Percentiles rank a stretch among this genome's conserved stretches.
phyloP scores from a whole-genome alignment of 192 early-diverging fungal species.

The Lobosporangium transversale region DNA sequence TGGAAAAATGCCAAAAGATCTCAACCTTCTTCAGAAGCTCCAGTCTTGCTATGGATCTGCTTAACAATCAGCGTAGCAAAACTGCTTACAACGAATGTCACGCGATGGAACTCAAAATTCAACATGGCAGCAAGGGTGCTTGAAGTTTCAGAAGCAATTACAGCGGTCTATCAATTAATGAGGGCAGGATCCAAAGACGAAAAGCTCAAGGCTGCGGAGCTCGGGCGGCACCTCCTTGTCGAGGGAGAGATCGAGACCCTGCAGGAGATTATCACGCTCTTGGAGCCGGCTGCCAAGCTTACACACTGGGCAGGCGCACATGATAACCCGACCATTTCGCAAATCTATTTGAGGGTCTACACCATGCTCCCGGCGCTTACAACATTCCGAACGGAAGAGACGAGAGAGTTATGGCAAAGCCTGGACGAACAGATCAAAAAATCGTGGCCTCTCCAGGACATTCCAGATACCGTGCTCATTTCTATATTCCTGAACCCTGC shows the following conservation, averaged over 20 bases:
- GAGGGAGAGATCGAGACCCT: conserved; percentile 9
- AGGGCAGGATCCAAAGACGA: neutral
- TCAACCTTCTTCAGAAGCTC: conserved; percentile 20
- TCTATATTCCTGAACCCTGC: conserved; percentile 23
- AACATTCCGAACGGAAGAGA: neutral
- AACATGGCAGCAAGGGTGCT: conserved; percentile 15
- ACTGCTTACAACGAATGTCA: conserved; percentile 7
- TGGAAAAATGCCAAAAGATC: conserved; percentile 16
- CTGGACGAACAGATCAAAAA: conserved; percentile 9
- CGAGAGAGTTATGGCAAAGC: neutral
- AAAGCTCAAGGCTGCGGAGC: conserved; percentile 2
- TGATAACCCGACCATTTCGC: conserved; percentile 7
- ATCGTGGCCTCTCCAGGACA: conserved; percentile 13
- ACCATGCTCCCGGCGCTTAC: neutral
- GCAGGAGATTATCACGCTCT: conserved; percentile 11
- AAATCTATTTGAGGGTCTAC: conserved; percentile 13
- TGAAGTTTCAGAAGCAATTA: neutral
- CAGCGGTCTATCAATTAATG: conserved; percentile 1
- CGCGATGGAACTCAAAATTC: conserved; percentile 21
- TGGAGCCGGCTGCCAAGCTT: conserved; percentile 12
- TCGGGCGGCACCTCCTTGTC: neutral
- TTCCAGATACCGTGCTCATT: conserved; percentile 20
- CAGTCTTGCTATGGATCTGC: conserved; percentile 9
- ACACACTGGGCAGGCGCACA: conserved; percentile 18
- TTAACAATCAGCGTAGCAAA: neutral